A percentile compares a stretch with the other conserved stretches of the same genome.
Evolutionary conservation across 179 eudicot genomes (phyloP).

Genomic region (Gypsophila paniculata): DNA sequence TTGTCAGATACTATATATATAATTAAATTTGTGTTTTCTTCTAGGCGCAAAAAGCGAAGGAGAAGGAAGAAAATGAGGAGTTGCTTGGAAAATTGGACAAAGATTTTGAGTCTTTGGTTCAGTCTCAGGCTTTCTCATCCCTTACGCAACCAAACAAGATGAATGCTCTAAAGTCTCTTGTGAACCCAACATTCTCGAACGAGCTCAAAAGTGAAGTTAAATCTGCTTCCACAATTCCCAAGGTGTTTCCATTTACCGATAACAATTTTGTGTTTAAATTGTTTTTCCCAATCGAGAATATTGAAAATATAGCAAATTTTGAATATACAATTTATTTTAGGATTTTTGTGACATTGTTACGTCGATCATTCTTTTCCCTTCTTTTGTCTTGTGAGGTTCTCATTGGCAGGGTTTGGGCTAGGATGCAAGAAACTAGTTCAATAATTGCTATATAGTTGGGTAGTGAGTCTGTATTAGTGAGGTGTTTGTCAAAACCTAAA

Average conservation of each 20-base stretch:
- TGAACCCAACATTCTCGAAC: conserved; percentile 44
- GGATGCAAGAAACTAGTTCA: not conserved
- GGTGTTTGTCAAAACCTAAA: not conserved
- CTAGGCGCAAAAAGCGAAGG: conserved; percentile 82
- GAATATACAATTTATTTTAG: not conserved
- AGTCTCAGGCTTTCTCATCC: conserved; percentile 62
- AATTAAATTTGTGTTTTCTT: not conserved
- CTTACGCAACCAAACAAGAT: conserved; percentile 70
- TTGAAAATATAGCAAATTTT: not conserved
- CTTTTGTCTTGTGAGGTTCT: not conserved
- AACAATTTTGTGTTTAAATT: not conserved
- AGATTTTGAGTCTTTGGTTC: conserved; percentile 65
- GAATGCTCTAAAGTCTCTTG: conserved; percentile 69
- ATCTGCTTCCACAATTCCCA: conserved; percentile 30
- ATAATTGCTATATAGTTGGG: not conserved
- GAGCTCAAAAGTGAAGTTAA: conserved; percentile 36
- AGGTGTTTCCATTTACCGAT: conserved; percentile 19
- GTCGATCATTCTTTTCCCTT: not conserved
- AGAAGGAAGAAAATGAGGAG: conserved; percentile 81
- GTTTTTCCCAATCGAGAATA: not conserved
- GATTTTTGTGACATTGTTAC: not conserved
- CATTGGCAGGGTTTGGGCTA: not conserved
- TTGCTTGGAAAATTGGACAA: conserved; percentile 69
- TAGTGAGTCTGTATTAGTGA: not conserved
- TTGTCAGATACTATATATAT: not conserved